A percentile compares a stretch with the other conserved stretches of the same genome.
These are phyloP conservation scores for Rhynchospora pubera DNA, from an alignment of 176 grass and related monocot species.

Conservation along the genomic window DNA sequence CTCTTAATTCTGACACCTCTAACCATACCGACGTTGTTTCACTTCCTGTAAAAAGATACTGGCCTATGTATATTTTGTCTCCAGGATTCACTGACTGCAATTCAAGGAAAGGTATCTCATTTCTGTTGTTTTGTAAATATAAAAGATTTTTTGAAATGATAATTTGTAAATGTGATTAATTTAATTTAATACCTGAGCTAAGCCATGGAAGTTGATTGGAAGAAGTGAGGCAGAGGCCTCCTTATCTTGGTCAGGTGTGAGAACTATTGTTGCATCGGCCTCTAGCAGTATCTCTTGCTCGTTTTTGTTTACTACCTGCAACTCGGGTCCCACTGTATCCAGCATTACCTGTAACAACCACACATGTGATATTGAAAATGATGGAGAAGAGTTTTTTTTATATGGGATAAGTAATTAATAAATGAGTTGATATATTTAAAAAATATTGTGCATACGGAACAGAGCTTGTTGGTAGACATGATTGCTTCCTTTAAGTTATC, in stretches of 20 bases:
- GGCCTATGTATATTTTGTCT: slow-evolving; percentile 82
- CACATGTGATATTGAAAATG: not conserved
- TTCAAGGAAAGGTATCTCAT: not conserved
- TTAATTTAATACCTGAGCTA: slow-evolving; percentile 62
- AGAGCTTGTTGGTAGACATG: slow-evolving; percentile 79
- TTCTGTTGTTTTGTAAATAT: not conserved
- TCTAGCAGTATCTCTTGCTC: slow-evolving; percentile 67
- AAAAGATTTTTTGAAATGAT: not conserved
- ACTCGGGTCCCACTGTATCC: slow-evolving; percentile 84
- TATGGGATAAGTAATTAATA: not conserved
- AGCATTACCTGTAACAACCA: slow-evolving; percentile 64
- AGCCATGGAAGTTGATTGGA: slow-evolving; percentile 80
- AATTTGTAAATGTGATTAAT: not conserved
- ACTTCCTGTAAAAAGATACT: slow-evolving; percentile 91
- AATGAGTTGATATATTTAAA: not conserved
- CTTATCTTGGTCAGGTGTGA: slow-evolving; percentile 59
- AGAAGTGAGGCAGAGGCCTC: slow-evolving; percentile 63
- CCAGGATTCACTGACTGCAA: slow-evolving; percentile 70
- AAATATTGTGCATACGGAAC: slow-evolving; percentile 37
- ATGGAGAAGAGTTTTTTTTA: not conserved
- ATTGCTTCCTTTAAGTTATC: slow-evolving; percentile 79
- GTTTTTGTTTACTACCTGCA: slow-evolving; percentile 78
- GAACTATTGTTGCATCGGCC: slow-evolving; percentile 48
- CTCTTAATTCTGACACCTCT: slow-evolving; percentile 85
- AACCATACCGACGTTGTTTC: slow-evolving; percentile 96